Evolutionary conservation across 345 rosid species (phyloP), one percentile per base, ranked within the genome.

Genomic region (Eucalyptus curtisii): DNA sequence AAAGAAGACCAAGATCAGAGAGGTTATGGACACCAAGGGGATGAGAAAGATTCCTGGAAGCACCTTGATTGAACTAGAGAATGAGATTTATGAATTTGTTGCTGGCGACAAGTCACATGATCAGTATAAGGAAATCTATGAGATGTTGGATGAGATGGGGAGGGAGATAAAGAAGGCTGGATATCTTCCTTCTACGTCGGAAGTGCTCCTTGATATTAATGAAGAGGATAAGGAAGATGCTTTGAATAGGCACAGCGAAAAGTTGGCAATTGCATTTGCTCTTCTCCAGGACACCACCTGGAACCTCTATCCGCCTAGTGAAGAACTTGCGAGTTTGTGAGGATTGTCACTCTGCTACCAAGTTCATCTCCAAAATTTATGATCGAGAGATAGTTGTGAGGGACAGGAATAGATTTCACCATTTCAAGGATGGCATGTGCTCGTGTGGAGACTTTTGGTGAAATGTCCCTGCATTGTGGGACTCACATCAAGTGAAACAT

Each of bases 201-300:
- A 91, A 86, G 95, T 91, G 71, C 87, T 91, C 79, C 93, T 94
- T 25, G 93, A 95, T 86, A 93, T 94, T 76, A 92, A 92, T 81
- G 93, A 91, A 82, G 96, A 95, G 91, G 96, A 95, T 86, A 92
- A 93, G 87, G 95, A 93, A 92, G 95, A 91, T 64, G 92, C 93
- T 59, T 86, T 92, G 49, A 94, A 92, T 89, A 91, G 91, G 90
- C 96, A 95, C n/a, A 91, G 95, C 19, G 96, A 95, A 88, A 94
- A 93, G 89, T 87, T 95, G 89, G 96, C 95, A 42, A 94, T 95
- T 88, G 93, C 94, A 66, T 95, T 94, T 91, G 95, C 93, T 20
- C 93, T 95, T 80, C 66, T 94, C 53, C 53, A 93, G 87, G 90
- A 92, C 94, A 49, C 89, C 92, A 37, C 92, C 94, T 30, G 91